Conservation (phyloP, 305 asterid genomes). For the Fraxinus sp. region DNA sequence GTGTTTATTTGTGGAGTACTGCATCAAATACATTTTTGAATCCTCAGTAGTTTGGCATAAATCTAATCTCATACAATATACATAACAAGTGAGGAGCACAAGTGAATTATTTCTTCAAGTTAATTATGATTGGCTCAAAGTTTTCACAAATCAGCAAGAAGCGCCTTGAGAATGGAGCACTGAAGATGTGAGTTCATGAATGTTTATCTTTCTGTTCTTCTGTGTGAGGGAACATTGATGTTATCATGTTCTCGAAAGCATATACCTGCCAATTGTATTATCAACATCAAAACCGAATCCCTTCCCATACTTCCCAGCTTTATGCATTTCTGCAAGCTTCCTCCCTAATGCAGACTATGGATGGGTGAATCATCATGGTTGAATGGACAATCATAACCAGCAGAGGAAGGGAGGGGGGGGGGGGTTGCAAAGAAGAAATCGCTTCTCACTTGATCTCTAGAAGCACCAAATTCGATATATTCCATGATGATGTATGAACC, state of each 20-base stretch:
- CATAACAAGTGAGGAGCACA: background rate
- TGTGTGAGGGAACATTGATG: background rate
- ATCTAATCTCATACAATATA: background rate
- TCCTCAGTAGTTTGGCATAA: constrained; percentile 19
- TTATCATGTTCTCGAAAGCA: background rate
- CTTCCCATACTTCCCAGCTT: constrained; percentile 65
- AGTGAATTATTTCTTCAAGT: background rate
- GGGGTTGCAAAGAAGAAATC: constrained; percentile 13
- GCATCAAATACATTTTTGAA: constrained; percentile 32
- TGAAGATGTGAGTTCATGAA: background rate
- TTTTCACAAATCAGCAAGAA: background rate
- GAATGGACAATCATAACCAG: constrained; percentile 20
- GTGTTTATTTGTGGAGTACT: constrained; percentile 96
- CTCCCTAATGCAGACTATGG: constrained; percentile 86
- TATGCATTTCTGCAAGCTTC: constrained; percentile 99
- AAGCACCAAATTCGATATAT: constrained; percentile 77
- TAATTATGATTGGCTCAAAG: background rate
- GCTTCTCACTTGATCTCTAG: constrained; percentile 74
- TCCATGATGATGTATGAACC: constrained; percentile 96
- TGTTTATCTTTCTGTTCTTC: background rate
- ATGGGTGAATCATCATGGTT: constrained; percentile 40
- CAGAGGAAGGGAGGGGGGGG: background rate
- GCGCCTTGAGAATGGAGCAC: background rate
- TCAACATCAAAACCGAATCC: constrained; percentile 90
- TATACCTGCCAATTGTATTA: constrained; percentile 92